phyloP scores from a whole-genome alignment of 257 asterid species.

The Lycium barbarum region DNA sequence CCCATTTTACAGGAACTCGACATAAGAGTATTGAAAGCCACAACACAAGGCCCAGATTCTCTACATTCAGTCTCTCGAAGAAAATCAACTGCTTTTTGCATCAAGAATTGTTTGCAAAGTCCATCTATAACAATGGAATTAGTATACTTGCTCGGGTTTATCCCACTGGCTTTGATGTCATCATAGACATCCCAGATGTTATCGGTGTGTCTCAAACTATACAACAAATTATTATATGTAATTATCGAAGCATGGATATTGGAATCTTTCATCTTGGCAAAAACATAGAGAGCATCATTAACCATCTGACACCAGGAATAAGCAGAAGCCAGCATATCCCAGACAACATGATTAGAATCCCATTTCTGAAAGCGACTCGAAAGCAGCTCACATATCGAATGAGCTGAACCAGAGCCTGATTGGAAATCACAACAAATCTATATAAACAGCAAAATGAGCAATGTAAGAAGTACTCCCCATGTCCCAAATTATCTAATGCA shows the following conservation, averaged over 20 bases:
- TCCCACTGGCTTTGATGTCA: slow-evolving; percentile 55
- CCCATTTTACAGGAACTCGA: slow-evolving; percentile 76
- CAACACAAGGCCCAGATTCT: slow-evolving; percentile 54
- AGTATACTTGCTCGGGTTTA: slow-evolving; percentile 56
- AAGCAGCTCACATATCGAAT: slow-evolving; percentile 68
- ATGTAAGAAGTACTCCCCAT: slow-evolving; percentile 1
- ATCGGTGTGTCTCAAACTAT: slow-evolving; percentile 63
- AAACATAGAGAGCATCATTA: slow-evolving; percentile 66
- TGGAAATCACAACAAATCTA: slow-evolving; percentile 58
- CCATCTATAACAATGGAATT: slow-evolving; percentile 71
- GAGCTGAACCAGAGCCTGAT: slow-evolving; percentile 85
- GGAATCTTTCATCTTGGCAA: slow-evolving; percentile 70
- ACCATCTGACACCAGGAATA: slow-evolving; percentile 66
- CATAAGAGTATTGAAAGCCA: slow-evolving; percentile 68
- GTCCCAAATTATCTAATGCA: too few species aligned
- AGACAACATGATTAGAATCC: slow-evolving; percentile 57
- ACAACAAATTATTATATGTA: slow-evolving; percentile 69
- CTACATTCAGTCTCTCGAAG: slow-evolving; percentile 47
- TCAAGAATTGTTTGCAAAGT: slow-evolving; percentile 65
- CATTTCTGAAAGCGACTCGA: slow-evolving; percentile 50
- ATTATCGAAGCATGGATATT: slow-evolving; percentile 59
- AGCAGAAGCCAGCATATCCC: slow-evolving; percentile 77
- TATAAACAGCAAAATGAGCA: slow-evolving; percentile 49
- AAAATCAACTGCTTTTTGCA: slow-evolving; percentile 67
- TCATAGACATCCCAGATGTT: slow-evolving; percentile 57